Evolutionary conservation across 257 asterid genomes (phyloP), one percentile per base, ranked within the genome.

Genomic region (Anisodus tanguticus): DNA sequence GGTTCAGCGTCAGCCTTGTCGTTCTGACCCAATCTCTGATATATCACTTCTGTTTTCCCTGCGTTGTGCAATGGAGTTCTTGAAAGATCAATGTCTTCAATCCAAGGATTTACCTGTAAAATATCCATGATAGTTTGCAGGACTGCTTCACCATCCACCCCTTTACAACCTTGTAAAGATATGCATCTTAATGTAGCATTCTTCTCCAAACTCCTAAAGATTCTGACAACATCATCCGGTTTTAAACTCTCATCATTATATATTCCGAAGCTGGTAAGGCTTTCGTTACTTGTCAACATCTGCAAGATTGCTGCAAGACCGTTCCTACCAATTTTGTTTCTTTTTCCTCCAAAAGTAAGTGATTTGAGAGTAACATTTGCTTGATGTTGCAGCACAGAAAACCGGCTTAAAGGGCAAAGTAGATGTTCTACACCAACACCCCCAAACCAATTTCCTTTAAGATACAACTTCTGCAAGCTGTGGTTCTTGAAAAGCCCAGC

Each of bases 101-200:
- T 91, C 97, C 98, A 95, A 4, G 98, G 98, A 83, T 95, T 95
- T 86, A 94, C 94, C 82, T 93, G 91, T 82, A 95, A 54, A 2
- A 90, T 90, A 84, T 88, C 92, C 88, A 89, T 90, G 62, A 95
- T 93, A 1, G 93, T 70, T 64, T 90, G 88, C 80, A 91, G 86
- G 82, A 95, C 92, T 45, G 82, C 79, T 11, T 93, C 97, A 47
- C 98, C 97, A 88, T 87, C 90, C 66, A 92, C 98, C 76, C 98
- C 97, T 88, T 85, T 92, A 90, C 98, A 95, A 16, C 97, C 97
- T 83, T 86, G 91, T 57, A 95, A 88, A 53, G 97, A 93, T 51
- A 95, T 55, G 60, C 87, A 54, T 86, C 90, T 90, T 37, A 95
- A 85, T 12, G 91, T 63, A 3, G 94, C 93, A 26, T 95, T 95